Percentiles rank a stretch among this genome's conserved stretches.
These are phyloP conservation scores for Pyrus hybrid DNA, from an alignment of 331 rosid species.

Conservation along the genomic window DNA sequence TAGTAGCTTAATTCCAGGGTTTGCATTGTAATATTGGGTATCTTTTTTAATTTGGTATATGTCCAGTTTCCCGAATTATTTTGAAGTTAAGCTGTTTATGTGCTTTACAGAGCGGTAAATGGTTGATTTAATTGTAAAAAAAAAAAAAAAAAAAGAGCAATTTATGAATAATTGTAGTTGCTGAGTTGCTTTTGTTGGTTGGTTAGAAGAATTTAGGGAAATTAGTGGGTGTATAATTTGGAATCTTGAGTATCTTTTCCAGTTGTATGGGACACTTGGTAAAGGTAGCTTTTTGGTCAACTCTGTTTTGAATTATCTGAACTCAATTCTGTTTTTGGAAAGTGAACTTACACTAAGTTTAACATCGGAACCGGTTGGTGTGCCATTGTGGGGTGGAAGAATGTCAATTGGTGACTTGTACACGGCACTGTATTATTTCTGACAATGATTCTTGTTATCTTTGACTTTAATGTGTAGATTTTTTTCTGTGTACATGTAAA, in stretches of 20 bases:
- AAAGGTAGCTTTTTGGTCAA: not conserved
- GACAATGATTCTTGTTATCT: not conserved
- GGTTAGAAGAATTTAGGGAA: not conserved
- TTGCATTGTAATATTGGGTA: not conserved
- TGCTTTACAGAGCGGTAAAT: not conserved
- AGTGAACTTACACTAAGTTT: not conserved
- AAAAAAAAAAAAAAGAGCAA: not conserved
- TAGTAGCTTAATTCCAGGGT: conserved; percentile 11
- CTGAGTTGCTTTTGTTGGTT: not conserved
- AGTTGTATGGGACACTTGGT: not conserved
- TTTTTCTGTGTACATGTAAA: not conserved
- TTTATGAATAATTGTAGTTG: not conserved
- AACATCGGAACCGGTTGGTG: not conserved
- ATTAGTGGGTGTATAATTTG: not conserved
- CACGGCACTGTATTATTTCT: not conserved
- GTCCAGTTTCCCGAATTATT: not conserved
- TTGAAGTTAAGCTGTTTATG: not conserved
- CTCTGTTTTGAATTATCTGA: conserved; percentile 2
- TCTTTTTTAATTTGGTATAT: not conserved
- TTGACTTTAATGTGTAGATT: not conserved
- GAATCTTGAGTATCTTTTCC: not conserved
- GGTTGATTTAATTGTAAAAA: not conserved
- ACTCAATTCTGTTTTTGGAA: not conserved
- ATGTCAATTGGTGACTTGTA: not conserved
- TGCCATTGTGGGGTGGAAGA: not conserved